phyloP scores from a whole-genome alignment of 148 eudicot genomes.

The Fagopyrum esculentum region DNA sequence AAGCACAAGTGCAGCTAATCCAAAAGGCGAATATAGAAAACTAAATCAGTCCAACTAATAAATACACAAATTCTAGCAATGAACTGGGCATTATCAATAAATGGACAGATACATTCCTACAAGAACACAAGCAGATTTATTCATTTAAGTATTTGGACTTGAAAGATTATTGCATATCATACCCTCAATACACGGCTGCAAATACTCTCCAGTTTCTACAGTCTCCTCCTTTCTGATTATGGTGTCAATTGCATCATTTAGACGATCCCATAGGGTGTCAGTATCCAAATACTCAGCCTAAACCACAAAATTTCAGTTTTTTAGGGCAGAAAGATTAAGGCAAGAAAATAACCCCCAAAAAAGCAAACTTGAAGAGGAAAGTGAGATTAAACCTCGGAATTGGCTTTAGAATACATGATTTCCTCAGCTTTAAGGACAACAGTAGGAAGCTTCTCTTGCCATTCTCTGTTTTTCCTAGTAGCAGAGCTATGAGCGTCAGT shows the following conservation, averaged over 20 bases:
- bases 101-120: too few species aligned
- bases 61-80: neutral
- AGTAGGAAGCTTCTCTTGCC: conserved; percentile 88
- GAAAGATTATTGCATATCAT: neutral
- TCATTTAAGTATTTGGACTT: neutral
- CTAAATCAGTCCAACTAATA: neutral
- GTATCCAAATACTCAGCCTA: conserved; percentile 79
- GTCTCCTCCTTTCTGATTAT: conserved; percentile 83
- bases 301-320: neutral
- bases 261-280: conserved; percentile 81
- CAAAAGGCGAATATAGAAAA: conserved; percentile 19
- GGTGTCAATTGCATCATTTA: conserved; percentile 83
- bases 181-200: conserved; percentile 99
- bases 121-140: neutral
- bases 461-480: conserved; percentile 81
- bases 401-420: conserved; percentile 96
- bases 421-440: conserved; percentile 92
- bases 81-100: neutral
- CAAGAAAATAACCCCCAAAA: neutral
- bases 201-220: conserved; percentile 61
- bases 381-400: conserved; percentile 67
- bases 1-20: conserved; percentile 81
- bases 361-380: neutral
- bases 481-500: conserved; percentile 48
- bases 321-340: neutral